These are phyloP conservation scores for Pulveroboletus sp. DNA, from an alignment of 768 basidiomycete species.

Conservation along the genomic window DNA sequence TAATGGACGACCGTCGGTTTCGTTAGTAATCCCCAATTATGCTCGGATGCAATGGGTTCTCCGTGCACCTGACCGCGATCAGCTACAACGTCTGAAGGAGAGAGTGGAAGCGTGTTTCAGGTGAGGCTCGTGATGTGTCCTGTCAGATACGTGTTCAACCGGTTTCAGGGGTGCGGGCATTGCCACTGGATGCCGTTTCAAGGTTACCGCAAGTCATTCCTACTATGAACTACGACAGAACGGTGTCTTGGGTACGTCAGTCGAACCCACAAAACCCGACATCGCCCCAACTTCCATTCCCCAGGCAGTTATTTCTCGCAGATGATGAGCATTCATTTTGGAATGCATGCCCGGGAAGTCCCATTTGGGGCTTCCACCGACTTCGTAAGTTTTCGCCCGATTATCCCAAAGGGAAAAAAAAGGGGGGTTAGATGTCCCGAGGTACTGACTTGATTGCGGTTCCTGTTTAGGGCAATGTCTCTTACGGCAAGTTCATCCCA, in stretches of 20 bases:
- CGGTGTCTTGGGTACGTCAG: slow-evolving; percentile 42
- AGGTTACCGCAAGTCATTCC: slow-evolving; percentile 36
- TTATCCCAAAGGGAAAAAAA: not conserved
- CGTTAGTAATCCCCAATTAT: slow-evolving; percentile 78
- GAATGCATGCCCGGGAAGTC: slow-evolving; percentile 32
- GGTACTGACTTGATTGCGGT: slow-evolving; percentile 12
- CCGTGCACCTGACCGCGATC: slow-evolving; percentile 59
- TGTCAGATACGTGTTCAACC: slow-evolving; percentile 5
- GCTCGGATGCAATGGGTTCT: slow-evolving; percentile 69
- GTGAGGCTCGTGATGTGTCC: slow-evolving; percentile 37
- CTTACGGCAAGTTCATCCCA: slow-evolving; percentile 47
- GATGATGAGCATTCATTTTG: slow-evolving; percentile 42
- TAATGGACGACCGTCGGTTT: not conserved
- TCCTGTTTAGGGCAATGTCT: slow-evolving; percentile 61
- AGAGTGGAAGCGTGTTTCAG: slow-evolving; percentile 67
- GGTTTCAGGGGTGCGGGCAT: slow-evolving; percentile 55
- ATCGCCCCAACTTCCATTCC: slow-evolving; percentile 2
- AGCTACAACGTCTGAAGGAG: slow-evolving; percentile 49
- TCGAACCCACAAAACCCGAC: not conserved
- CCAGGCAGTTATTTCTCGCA: slow-evolving; percentile 53
- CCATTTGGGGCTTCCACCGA: slow-evolving; percentile 64
- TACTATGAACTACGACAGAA: slow-evolving; percentile 63
- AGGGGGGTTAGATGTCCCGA: not conserved
- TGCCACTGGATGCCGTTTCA: slow-evolving; percentile 55
- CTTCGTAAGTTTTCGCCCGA: slow-evolving; percentile 49